Evolutionary conservation across 108 stramenopile genomes (phyloP).

Genomic region (Cyclotella baltica): DNA sequence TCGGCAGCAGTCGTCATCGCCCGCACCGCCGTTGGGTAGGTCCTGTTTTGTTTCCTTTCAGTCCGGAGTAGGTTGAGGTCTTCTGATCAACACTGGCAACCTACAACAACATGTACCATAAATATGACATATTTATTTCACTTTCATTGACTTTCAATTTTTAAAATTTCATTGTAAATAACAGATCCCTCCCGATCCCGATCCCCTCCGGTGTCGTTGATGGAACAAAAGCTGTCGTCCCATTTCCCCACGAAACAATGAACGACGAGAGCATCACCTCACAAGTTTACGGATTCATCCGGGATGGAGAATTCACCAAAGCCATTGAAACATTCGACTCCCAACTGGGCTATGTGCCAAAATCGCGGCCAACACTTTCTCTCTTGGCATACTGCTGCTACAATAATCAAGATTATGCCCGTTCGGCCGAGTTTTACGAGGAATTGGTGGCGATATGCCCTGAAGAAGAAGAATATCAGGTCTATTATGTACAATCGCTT

Average conservation of each 20-base stretch:
- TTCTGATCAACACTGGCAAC: no score
- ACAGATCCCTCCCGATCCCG: no score
- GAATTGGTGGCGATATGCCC: constrained; percentile 77
- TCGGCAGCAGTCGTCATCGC: no score
- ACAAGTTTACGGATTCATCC: constrained; percentile 39
- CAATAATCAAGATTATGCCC: constrained; percentile 63
- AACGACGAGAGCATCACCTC: constrained; percentile 36
- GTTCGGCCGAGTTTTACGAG: constrained; percentile 76
- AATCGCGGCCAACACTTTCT: constrained; percentile 74
- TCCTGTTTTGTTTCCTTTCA: no score
- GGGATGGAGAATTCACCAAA: constrained; percentile 36
- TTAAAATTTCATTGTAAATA: no score
- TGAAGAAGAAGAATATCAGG: constrained; percentile 79
- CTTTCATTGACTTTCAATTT: no score
- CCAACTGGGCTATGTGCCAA: constrained; percentile 70
- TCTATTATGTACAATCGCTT: constrained; percentile 86
- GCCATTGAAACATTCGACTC: constrained; percentile 44
- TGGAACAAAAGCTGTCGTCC: no score
- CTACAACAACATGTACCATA: no score
- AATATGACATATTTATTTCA: no score
- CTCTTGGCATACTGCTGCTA: constrained; percentile 91
- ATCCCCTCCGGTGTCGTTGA: no score
- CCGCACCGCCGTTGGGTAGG: no score
- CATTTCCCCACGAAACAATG: neutral
- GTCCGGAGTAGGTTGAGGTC: no score